phyloP scores from a whole-genome alignment of 768 basidiomycete genomes.

The Trichaptum fuscoviolaceum region DNA sequence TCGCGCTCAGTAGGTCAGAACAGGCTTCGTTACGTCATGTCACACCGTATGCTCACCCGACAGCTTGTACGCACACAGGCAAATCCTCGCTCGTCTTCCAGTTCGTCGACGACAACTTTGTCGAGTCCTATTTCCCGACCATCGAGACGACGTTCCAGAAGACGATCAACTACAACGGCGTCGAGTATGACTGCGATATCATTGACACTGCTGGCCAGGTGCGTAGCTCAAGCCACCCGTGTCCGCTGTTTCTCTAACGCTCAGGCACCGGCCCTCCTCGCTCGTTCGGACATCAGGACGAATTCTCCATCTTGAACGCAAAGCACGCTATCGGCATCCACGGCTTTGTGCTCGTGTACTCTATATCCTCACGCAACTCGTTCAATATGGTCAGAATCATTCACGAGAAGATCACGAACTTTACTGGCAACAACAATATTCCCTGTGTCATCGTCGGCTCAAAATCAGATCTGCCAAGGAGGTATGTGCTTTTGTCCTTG shows the following conservation, averaged over 20 bases:
- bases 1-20: constrained; percentile 72
- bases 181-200: constrained; percentile 94
- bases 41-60: constrained; percentile 2
- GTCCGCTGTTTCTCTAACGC: constrained; percentile 2
- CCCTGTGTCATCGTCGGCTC: constrained; percentile 94
- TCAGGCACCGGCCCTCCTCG: constrained; percentile 1
- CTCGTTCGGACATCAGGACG: constrained; percentile 54
- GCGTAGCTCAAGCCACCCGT: constrained; percentile 18
- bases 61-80: constrained; percentile 43
- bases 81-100: constrained; percentile 92
- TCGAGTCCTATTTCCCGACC: constrained; percentile 92
- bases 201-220: constrained; percentile 98
- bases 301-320: constrained; percentile 89
- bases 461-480: constrained; percentile 76
- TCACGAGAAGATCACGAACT: constrained; percentile 90
- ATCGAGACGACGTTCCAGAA: constrained; percentile 88
- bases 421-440: constrained; percentile 75
- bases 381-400: constrained; percentile 95
- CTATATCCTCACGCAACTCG: constrained; percentile 80
- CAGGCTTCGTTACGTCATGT: constrained; percentile 16
- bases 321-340: constrained; percentile 97
- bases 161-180: constrained; percentile 79
- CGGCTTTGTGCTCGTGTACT: constrained; percentile 95
- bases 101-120: constrained; percentile 89
- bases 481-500: constrained; percentile 41